These are phyloP conservation scores for Geum urbanum DNA, from an alignment of 306 rosid species.

Conservation along the genomic window DNA sequence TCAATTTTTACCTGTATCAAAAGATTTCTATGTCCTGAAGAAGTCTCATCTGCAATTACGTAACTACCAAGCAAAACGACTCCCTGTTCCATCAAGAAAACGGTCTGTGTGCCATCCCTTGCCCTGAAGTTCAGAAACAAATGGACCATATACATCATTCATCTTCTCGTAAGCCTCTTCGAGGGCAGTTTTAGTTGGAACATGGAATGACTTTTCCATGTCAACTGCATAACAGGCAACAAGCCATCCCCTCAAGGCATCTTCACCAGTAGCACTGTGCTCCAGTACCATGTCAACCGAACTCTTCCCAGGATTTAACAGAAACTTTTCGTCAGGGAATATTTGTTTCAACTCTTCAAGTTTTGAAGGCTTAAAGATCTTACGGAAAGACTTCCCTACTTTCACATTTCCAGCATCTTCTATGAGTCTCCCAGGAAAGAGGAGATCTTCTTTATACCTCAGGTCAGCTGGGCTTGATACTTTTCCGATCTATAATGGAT, in stretches of 20 bases:
- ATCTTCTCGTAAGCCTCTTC: constrained; percentile 68
- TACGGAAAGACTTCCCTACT: constrained; percentile 62
- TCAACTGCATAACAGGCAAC: constrained; percentile 75
- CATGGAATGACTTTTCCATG: constrained; percentile 36
- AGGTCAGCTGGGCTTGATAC: constrained; percentile 82
- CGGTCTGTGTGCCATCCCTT: constrained; percentile 98
- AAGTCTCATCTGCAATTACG: not conserved
- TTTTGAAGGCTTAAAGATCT: constrained; percentile 69
- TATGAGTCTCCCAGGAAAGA: constrained; percentile 59
- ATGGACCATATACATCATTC: constrained; percentile 54
- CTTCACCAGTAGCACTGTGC: constrained; percentile 78
- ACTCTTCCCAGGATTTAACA: constrained; percentile 43
- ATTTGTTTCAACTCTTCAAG: constrained; percentile 49
- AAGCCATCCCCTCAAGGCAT: constrained; percentile 92
- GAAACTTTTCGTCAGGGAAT: constrained; percentile 72
- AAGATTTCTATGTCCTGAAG: constrained; percentile 8
- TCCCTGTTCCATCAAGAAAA: constrained; percentile 78
- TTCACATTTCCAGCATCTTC: constrained; percentile 79
- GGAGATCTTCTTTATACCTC: constrained; percentile 74
- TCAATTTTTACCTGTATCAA: not conserved
- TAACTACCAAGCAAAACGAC: constrained; percentile 53
- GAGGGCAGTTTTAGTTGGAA: constrained; percentile 36
- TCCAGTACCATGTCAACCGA: constrained; percentile 78
- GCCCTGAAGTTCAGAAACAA: constrained; percentile 61
- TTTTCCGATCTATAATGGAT: constrained; percentile 49